A percentile compares a stretch with the other conserved stretches of the same genome.
phyloP scores from a whole-genome alignment of 805 yeast genomes.

The Ogataea dorogensis region DNA sequence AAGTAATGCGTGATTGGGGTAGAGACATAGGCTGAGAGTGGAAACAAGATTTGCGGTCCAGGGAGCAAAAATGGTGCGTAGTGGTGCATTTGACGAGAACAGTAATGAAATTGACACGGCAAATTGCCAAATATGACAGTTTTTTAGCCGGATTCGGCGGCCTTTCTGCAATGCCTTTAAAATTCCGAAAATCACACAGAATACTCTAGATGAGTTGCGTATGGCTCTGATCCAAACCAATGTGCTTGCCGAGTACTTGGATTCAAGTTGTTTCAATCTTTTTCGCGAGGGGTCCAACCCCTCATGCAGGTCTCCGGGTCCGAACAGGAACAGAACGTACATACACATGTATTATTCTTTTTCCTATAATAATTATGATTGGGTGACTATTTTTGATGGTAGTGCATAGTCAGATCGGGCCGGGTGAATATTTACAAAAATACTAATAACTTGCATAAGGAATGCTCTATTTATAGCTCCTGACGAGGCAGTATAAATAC shows the following conservation, averaged over 20 bases:
- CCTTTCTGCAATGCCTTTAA: not conserved
- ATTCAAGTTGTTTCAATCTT: conserved; percentile 6
- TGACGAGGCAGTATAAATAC: conserved; percentile 43
- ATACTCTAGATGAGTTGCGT: conserved; percentile 11
- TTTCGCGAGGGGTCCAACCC: not conserved
- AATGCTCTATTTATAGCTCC: conserved; percentile 9
- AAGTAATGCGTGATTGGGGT: conserved; percentile 16
- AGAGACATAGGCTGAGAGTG: conserved; percentile 12
- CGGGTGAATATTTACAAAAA: conserved; percentile 9
- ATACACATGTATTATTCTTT: not conserved
- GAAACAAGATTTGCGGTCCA: conserved; percentile 15
- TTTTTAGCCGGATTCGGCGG: not conserved
- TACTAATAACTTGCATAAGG: conserved; percentile 3
- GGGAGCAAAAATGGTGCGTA: conserved; percentile 1
- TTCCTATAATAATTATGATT: not conserved
- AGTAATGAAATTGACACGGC: conserved; percentile 12
- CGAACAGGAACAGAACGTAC: conserved; percentile 7
- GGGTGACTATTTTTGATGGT: conserved; percentile 5
- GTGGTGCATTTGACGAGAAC: conserved; percentile 16
- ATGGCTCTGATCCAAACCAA: conserved; percentile 3
- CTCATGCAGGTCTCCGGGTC: conserved; percentile 7
- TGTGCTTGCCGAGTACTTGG: conserved; percentile 1
- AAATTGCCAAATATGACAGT: not conserved
- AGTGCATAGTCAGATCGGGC: conserved; percentile 7
- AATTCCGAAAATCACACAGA: conserved; percentile 1